These are phyloP conservation scores for Oryza glaberrima DNA, from an alignment of 176 grass and related monocot species.

Conservation along the genomic window DNA sequence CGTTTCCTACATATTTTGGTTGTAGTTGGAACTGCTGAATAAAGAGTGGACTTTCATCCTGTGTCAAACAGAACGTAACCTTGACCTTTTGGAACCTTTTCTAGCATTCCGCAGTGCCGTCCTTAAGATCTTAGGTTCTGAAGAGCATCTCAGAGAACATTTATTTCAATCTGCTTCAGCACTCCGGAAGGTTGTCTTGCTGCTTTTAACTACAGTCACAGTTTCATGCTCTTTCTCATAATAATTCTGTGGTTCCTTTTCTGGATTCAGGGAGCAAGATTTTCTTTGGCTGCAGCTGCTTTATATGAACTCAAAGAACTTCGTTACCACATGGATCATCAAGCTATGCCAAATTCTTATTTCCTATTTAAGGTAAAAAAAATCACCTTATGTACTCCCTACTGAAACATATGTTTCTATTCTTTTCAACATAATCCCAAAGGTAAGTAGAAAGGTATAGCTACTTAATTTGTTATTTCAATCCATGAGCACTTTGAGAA, in stretches of 20 bases:
- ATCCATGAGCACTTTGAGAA: background rate
- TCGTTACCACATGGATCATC: constrained; percentile 57
- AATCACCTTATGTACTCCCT: background rate
- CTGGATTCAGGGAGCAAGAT: constrained; percentile 77
- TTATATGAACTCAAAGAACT: constrained; percentile 90
- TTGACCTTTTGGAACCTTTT: constrained; percentile 93
- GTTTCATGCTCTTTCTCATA: constrained; percentile 19
- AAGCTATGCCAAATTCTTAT: constrained; percentile 64
- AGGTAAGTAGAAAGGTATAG: background rate
- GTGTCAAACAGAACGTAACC: constrained; percentile 62
- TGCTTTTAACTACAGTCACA: constrained; percentile 25
- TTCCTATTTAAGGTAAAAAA: constrained; percentile 75
- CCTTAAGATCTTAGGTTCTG: constrained; percentile 76
- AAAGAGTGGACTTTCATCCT: constrained; percentile 81
- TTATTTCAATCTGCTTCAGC: constrained; percentile 84
- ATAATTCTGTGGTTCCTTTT: constrained; percentile 32
- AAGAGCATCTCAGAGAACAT: constrained; percentile 73
- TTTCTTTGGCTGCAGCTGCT: constrained; percentile 85
- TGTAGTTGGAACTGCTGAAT: constrained; percentile 73
- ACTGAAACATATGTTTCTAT: background rate
- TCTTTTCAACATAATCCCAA: background rate
- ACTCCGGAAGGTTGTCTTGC: constrained; percentile 76
- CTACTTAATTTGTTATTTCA: constrained; percentile 8
- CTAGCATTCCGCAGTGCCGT: constrained; percentile 80
- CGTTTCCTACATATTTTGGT: constrained; percentile 32